Evolutionary conservation across 768 basidiomycete species (phyloP), one percentile per base, ranked within the genome.

Genomic region (Paxillus involutus): DNA sequence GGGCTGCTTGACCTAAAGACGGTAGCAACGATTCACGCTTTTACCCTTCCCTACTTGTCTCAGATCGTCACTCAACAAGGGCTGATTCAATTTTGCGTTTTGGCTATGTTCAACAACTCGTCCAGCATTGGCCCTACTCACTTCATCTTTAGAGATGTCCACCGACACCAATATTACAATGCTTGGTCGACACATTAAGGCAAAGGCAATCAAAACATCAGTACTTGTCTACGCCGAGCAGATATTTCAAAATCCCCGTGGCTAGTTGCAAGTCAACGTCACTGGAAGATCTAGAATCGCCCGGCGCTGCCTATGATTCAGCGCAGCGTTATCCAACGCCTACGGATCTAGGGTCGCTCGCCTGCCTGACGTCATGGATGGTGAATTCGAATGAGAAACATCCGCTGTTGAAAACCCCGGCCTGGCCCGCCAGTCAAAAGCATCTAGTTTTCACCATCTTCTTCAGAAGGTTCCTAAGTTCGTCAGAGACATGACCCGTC

Each of bases 391-490:
- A 50, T 44, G 26, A 52, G 35, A 52, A 55, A 13, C 1, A 48
- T 62, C 11, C 65, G 63, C 36, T 70, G 67, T 65, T 59, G 65
- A 26, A 65, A 64, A 24, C 63, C 65, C 21, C 44, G 59, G 4
- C 65, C 64, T 39, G 64, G 64, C 11, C 67, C 59, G n/a, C 53
- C 41, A 33, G 21, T 24, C 32, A 57, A 51, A 16, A 47, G 14
- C 21, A 21, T 26, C 26, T 26, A 26, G 26, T 6, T 26, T 0
- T 26, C 26, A 26, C 26, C 63, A 65, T 6, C 63, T 73, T 10
- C 68, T 67, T 1, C 53, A 62, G 9, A 69, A 67, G 0, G 63
- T 69, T 17, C 56, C 64, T 47, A 66, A 65, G 33, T 70, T 65
- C 21, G 53, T 66, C 0, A 61, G 60, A 29, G 56, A 51, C 21